phyloP scores from a whole-genome alignment of 345 rosid genomes.

The Populus tremula region DNA sequence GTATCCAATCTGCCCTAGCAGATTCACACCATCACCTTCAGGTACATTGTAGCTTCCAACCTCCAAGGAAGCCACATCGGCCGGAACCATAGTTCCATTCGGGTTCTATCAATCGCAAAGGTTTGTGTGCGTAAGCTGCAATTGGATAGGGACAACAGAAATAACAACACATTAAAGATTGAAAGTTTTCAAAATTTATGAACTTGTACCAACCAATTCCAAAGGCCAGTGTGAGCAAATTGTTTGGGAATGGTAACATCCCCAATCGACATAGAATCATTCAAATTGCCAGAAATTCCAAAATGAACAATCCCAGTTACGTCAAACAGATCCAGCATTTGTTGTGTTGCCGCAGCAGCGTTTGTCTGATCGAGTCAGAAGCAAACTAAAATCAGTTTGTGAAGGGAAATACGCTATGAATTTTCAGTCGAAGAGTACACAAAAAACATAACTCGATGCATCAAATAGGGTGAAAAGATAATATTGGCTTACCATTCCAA shows the following conservation, averaged over 20 bases:
- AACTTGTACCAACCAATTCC: constrained; percentile 51
- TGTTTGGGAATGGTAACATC: constrained; percentile 56
- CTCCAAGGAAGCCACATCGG: constrained; percentile 30
- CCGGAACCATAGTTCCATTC: constrained; percentile 17
- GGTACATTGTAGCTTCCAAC: constrained; percentile 40
- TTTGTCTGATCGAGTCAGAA: constrained; percentile 33
- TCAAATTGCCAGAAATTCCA: constrained; percentile 49
- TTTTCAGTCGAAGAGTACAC: no score
- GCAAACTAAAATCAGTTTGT: background rate
- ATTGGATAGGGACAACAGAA: no score
- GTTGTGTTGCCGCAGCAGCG: constrained; percentile 61
- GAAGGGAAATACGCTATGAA: background rate
- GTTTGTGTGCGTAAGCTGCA: background rate
- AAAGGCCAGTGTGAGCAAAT: constrained; percentile 45
- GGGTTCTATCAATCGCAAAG: constrained; percentile 30
- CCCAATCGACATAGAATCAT: constrained; percentile 55
- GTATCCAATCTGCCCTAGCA: constrained; percentile 40
- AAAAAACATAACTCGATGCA: no score
- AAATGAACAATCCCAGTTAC: constrained; percentile 49
- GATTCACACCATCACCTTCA: constrained; percentile 27
- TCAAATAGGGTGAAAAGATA: no score
- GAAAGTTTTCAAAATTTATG: background rate
- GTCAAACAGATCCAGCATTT: constrained; percentile 45
- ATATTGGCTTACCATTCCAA: constrained; percentile 38
- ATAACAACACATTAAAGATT: no score